A percentile compares a stretch with the other conserved stretches of the same genome.
Evolutionary conservation across 306 rosid species (phyloP).

Genomic region (Echinosophora koreensis): DNA sequence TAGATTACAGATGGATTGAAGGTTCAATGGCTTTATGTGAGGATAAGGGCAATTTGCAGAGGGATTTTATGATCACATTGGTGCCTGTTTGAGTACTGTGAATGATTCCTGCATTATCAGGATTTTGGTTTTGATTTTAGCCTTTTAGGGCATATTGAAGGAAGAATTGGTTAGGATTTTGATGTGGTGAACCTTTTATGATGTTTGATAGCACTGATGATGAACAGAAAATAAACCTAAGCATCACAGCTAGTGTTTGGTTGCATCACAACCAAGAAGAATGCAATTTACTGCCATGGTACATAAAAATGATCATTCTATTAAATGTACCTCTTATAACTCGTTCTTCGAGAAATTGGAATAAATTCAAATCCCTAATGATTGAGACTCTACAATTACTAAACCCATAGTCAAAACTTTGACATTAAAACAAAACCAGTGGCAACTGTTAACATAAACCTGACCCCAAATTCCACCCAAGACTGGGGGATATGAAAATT

Average conservation of each 20-base stretch:
- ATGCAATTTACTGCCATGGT: conserved; percentile 18
- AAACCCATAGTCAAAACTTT: not conserved
- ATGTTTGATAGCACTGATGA: conserved; percentile 1
- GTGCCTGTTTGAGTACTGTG: conserved; percentile 15
- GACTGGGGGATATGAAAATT: not conserved
- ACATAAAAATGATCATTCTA: not conserved
- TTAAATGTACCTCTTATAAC: conserved; percentile 6
- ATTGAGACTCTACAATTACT: not conserved
- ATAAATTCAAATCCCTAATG: conserved; percentile 16
- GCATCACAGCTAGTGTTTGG: conserved; percentile 22
- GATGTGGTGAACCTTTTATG: conserved; percentile 8
- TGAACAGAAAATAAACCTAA: conserved; percentile 20
- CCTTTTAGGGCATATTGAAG: conserved; percentile 13
- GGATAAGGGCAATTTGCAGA: not conserved
- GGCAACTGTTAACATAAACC: not conserved
- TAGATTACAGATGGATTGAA: conserved; percentile 12
- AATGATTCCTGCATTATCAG: conserved; percentile 8
- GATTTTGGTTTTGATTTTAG: conserved; percentile 5
- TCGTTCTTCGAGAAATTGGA: not conserved
- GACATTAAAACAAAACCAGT: not conserved
- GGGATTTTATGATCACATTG: not conserved
- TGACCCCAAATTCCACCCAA: not conserved
- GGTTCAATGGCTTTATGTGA: conserved; percentile 10
- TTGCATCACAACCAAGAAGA: conserved; percentile 9
- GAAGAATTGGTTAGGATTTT: conserved; percentile 26